Evolutionary conservation across 1,284 basidiomycete genomes (phyloP), one percentile per base, ranked within the genome.

Genomic region (Psilocybe mexicana): DNA sequence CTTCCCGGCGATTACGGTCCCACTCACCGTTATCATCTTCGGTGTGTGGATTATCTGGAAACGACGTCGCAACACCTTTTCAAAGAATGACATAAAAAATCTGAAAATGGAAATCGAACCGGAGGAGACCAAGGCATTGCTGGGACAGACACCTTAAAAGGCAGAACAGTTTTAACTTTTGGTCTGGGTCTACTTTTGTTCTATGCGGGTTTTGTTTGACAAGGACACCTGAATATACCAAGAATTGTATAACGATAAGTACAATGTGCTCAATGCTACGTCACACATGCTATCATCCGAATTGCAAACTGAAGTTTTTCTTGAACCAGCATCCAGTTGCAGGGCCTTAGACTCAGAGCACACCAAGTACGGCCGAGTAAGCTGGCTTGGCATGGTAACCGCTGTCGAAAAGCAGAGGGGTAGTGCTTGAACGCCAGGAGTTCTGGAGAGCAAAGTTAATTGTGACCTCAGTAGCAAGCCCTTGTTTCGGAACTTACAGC

Each of bases 351-450:
- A 4, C 8, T 33, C 30, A 66, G 49, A 74, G 61, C 40, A 69
- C 69, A 47, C 59, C 36, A 40, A 80, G 75, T 60, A 81, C 69
- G 8, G 78, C 75, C 44, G 60, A 78, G 69, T 79, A 80, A 24
- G 79, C 79, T 43, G 79, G 64, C 71, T 81, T 80, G 49, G 76
- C 75, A 58, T 75, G 69, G 68, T 77, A 79, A 70, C 74, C 79
- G 50, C 58, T 68, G 63, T 81, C 75, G 64, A 73, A 81, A 36
- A 81, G 68, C 42, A 79, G 72, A 23, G 79, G 78, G 48, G 68
- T 74, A 36, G 60, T 63, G 58, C 70, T 72, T 11, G 78, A 67
- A 54, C 76, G 72, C 78, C 79, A 80, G 6, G 78, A 81, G 67
- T 79, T 76, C 74, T 78, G 51, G n/a, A 18, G 30, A 24, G 26